Base-by-base conservation (phyloP, 179 eudicot species). In the Drosera spatulata region DNA sequence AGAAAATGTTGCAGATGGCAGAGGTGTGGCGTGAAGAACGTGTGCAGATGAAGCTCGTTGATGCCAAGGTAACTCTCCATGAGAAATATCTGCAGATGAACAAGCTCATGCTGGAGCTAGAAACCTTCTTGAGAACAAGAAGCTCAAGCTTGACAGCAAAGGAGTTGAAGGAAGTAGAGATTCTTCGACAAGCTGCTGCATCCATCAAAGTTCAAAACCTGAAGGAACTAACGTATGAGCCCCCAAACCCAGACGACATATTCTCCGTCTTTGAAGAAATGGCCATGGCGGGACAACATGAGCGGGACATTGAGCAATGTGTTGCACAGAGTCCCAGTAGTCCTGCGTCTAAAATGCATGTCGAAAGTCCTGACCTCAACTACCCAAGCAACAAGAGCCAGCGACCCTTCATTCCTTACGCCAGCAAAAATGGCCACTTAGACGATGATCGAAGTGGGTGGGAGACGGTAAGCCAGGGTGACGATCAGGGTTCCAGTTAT, bases 391-490 rank as follows among this genome's bases (percentile, higher is more conserved):
- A 22, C 33, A 22, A 22, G 33, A 22, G 33, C 33, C 11, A 46
- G 7, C 75, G 76, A 59, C 79, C 65, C 56, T 71, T 84, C 12
- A 73, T 72, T 61, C 69, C 61, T 7, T 6, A 46, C 11, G 49
- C 11, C 49, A 10, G 11, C 11, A 7, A 46, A 10, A 46, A 46
- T 10, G 69, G 70, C 62, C 59, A 54, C 8, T 62, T 71, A 14
- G 94, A 85, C 38, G 95, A 83, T 37, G 96, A 79, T 45, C 80
- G 85, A 39, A 70, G 60, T 59, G 96, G 90, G 55, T 84, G 91
- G 96, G 96, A 88, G 72, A 86, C 96, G 0, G 85, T 79, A 56
- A 91, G 91, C 75, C 87, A 84, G 47, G 71, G 54, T 14, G 90
- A 85, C n/a, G 33, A 22, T 22, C 33, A 22, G 33, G 33, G 33